Evolutionary conservation across 2,329 filamentous ascomycete genomes (phyloP), one percentile per base, ranked within the genome.

Genomic region (Aspergillus nomiae): DNA sequence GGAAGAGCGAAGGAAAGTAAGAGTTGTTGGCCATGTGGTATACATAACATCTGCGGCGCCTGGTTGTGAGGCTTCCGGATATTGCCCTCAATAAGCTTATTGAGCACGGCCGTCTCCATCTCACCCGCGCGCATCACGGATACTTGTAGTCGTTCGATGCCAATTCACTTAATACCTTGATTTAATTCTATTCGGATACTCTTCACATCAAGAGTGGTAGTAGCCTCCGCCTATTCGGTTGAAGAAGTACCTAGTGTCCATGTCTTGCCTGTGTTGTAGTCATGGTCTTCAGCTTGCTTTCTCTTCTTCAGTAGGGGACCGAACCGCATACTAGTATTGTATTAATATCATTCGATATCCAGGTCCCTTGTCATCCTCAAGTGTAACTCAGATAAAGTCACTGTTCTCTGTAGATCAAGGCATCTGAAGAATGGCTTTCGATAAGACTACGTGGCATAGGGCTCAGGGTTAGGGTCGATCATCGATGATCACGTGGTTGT

Each of bases 61-160:
- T 58, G 32, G n/a, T 38, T 30, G 41, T 26, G 56, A 43, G n/a
- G 50, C 34, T 58, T 65, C 58, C 56, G 41, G 32, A 63, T 60
- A 3, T 55, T 45, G 63, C 46, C 36, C 61, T 68, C 65, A 65
- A 68, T 68, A 65, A 41, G 60, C 41, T 56, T 63, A 63, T 64
- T 62, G 62, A 64, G 56, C 45, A 48, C 21, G n/a, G n/a, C 16
- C 16, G 19, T 46, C 43, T 46, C 41, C 41, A 43, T 43, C 41
- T 21, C 16, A 3, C 41, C 41, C 41, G 10, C 34, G 34, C 34
- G 5, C 2, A 19, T 41, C 19, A 41, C 7, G 19, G 16, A 1
- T 10, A 16, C 38, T 41, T 9, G 38, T 10, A 19, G 38, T 41
- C 8, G 16, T 41, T 41, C 16, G 6, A 5, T 11, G 19, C 8